phyloP scores from a whole-genome alignment of 352 stramenopile species.

The Pythium myriotylum region DNA sequence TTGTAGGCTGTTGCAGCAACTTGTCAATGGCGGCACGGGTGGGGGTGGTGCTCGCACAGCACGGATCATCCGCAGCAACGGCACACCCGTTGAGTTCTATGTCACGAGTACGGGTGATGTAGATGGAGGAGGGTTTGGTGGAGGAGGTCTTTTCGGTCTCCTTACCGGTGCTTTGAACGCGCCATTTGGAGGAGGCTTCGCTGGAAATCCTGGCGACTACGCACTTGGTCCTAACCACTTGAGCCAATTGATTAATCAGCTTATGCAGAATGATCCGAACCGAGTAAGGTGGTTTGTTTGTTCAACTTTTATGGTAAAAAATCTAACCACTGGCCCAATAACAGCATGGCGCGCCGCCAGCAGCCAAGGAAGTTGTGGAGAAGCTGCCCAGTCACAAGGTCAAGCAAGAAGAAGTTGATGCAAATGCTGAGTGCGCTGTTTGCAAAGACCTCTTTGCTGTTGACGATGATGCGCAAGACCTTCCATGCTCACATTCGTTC shows the following conservation, averaged over 20 bases:
- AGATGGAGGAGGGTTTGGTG: conserved; percentile 32
- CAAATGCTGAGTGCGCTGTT: conserved; percentile 78
- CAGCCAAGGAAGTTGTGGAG: conserved; percentile 76
- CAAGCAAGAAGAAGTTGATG: conserved; percentile 70
- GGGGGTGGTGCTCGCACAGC: conserved; percentile 24
- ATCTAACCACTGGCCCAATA: no score
- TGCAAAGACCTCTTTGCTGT: conserved; percentile 88
- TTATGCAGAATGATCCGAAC: conserved; percentile 90
- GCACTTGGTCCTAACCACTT: conserved; percentile 79
- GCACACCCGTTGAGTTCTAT: conserved; percentile 76
- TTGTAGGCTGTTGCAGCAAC: conserved; percentile 31
- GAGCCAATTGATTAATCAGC: conserved; percentile 80
- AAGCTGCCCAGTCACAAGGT: conserved; percentile 77
- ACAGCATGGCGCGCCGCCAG: conserved; percentile 79
- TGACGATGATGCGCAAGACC: conserved; percentile 68
- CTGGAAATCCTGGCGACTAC: conserved; percentile 78
- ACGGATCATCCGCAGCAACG: conserved; percentile 66
- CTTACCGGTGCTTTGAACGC: conserved; percentile 58
- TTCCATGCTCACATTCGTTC: conserved; percentile 81
- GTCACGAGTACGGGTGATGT: conserved; percentile 59
- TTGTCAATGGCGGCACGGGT: conserved; percentile 3
- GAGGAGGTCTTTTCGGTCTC: conserved; percentile 37
- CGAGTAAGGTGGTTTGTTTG: conserved; percentile 62
- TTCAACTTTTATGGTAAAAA: not conserved
- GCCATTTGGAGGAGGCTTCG: conserved; percentile 29